Conservation (phyloP, 2,329 filamentous ascomycete genomes). For the Rhinocladiella similis region DNA sequence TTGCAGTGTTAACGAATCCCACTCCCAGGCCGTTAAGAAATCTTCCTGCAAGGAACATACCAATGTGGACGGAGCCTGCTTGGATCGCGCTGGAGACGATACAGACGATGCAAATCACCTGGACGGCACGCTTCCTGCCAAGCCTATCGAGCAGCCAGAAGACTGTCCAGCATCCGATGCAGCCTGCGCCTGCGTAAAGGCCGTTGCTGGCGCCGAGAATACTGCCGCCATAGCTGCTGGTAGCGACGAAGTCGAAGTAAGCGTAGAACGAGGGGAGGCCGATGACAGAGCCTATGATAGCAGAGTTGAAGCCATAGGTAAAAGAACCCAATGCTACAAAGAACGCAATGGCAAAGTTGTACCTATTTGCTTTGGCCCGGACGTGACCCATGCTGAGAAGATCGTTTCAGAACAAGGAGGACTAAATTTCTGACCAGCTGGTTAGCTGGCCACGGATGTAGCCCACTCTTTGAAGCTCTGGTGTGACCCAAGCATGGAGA, state of each 20-base stretch:
- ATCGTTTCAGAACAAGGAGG: no score
- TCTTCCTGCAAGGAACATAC: slow-evolving; percentile 43
- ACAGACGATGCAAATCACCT: slow-evolving; percentile 18
- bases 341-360: slow-evolving; percentile 11
- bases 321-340: slow-evolving; percentile 19
- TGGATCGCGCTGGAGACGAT: slow-evolving; percentile 21
- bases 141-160: slow-evolving; percentile 23
- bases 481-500: no score
- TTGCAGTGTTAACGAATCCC: slow-evolving; percentile 35
- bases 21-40: slow-evolving; percentile 41
- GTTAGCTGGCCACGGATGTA: no score
- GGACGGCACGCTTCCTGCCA: slow-evolving; percentile 16
- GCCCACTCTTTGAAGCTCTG: no score
- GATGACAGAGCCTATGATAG: slow-evolving; percentile 15
- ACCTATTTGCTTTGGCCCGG: slow-evolving; percentile 9
- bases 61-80: slow-evolving; percentile 20
- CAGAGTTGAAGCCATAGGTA: slow-evolving; percentile 19
- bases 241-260: slow-evolving; percentile 44
- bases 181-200: slow-evolving; percentile 15
- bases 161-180: slow-evolving; percentile 20
- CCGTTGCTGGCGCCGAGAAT: slow-evolving; percentile 12
- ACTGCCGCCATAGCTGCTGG: neutral
- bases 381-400: no score
- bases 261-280: slow-evolving; percentile 13
- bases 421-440: no score